Percentiles rank a stretch among this genome's conserved stretches.
Evolutionary conservation across 352 stramenopile genomes (phyloP).

Genomic region (Globisporangium sylvaticum): DNA sequence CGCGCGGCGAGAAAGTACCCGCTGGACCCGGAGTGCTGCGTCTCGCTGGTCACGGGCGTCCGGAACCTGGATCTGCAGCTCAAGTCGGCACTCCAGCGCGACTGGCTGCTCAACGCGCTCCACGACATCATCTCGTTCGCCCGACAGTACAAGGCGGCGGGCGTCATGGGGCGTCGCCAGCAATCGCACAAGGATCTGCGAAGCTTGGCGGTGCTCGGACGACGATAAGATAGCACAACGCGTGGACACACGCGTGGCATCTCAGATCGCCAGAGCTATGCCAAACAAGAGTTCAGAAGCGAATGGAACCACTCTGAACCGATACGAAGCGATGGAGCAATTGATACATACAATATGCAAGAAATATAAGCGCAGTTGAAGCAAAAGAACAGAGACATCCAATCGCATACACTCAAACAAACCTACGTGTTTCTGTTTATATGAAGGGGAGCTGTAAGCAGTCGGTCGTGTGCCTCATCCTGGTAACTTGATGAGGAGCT

Average conservation of each 20-base stretch:
- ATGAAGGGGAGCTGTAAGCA: background rate
- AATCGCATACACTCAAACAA: background rate
- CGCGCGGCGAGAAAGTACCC: conserved; percentile 36
- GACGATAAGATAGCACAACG: background rate
- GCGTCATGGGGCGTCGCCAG: conserved; percentile 16
- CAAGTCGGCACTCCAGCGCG: conserved; percentile 58
- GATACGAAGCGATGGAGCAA: background rate
- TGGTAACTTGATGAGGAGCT: background rate
- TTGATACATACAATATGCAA: background rate
- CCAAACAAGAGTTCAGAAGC: background rate
- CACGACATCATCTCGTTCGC: conserved; percentile 62
- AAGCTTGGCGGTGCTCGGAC: background rate
- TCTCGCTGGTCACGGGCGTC: conserved; percentile 49
- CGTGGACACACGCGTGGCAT: background rate
- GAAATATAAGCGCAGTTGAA: background rate
- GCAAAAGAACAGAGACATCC: background rate
- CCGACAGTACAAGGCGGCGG: conserved; percentile 50
- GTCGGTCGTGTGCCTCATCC: background rate
- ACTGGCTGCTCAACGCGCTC: conserved; percentile 73
- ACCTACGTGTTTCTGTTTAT: conserved; percentile 8
- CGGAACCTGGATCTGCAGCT: conserved; percentile 66
- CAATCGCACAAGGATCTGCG: conserved; percentile 9
- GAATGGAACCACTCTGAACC: background rate
- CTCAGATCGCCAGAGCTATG: background rate
- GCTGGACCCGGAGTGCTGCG: conserved; percentile 38